Base-by-base conservation (phyloP, 768 basidiomycete species). In the Trametes sanguinea region DNA sequence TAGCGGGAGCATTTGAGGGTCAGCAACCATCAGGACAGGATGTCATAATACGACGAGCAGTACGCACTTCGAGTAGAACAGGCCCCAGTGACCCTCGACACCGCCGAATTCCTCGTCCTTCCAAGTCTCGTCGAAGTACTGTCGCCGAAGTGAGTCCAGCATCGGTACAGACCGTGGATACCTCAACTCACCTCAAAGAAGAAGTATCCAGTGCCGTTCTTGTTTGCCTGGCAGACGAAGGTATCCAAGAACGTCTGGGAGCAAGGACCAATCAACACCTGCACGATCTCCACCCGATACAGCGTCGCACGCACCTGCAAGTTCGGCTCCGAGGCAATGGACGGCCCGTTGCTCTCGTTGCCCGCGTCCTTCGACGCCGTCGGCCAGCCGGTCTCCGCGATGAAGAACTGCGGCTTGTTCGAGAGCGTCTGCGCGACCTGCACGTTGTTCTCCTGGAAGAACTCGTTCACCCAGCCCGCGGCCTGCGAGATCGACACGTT, bases 331-430 rank as follows among this genome's bases (percentile, higher is more conserved):
- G 84, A 86, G 7, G 94, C 89, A 13, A 69, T 67, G 6, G 87
- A 88, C 11, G 87, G 82, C 0, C 93, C 94, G 68, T 93, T 86
- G 58, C 76, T 86, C 33, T 75, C 83, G 63, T 84, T 83, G 16
- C 77, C 78, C 3, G 67, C 76, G 62, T 87, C 83, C 4, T 84
- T 85, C 4, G 90, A 88, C 65, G 64, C 61, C 52, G 90, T 83
- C 35, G 92, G 88, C 88, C 88, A 90, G 54, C 91, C 91, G 13
- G 95, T 97, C 79, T 99, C 97, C 0, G 96, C 97, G 62, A 98
- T 97, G 75, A 85, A 95, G 82, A 93, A 87, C 47, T 79, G 71
- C 0, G 95, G 94, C 4, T 83, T 80, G 73, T 95, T 96, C 4
- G 84, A n/a, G 22, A 90, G 77, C 0, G 64, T 54, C 8, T 75